phyloP scores from a whole-genome alignment of 2,329 filamentous ascomycete genomes.

The Fusarium multiceps region DNA sequence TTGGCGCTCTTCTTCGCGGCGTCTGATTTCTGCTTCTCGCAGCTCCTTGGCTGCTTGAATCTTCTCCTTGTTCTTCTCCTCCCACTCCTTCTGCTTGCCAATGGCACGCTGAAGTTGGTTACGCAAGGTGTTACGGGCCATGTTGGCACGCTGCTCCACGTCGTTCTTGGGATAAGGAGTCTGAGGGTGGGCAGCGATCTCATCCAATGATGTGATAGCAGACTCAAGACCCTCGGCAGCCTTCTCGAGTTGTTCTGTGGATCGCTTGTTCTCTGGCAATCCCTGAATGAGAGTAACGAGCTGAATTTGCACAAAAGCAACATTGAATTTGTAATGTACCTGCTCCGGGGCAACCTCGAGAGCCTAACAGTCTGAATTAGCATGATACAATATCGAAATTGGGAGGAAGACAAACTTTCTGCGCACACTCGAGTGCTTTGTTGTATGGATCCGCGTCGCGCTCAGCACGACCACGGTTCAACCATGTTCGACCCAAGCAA shows the following conservation, averaged over 20 bases:
- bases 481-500: constrained; percentile 88
- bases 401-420: constrained; percentile 64
- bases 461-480: constrained; percentile 78
- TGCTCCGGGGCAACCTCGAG: constrained; percentile 83
- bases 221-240: constrained; percentile 84
- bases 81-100: constrained; percentile 88
- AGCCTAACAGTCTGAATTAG: constrained; percentile 62
- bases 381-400: neutral
- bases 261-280: constrained; percentile 80
- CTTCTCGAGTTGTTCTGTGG: constrained; percentile 81
- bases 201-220: constrained; percentile 79
- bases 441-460: constrained; percentile 68
- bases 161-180: constrained; percentile 91
- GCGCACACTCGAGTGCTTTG: constrained; percentile 69
- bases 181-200: constrained; percentile 70
- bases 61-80: constrained; percentile 91
- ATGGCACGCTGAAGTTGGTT: constrained; percentile 90
- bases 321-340: constrained; percentile 94
- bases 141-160: constrained; percentile 94
- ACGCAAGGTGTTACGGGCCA: constrained; percentile 94
- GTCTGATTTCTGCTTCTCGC: constrained; percentile 82
- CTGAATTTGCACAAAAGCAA: constrained; percentile 97
- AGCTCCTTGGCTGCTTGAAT: constrained; percentile 82
- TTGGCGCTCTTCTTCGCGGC: constrained; percentile 80
- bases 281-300: constrained; percentile 83